Evolutionary conservation across 2,329 filamentous ascomycete genomes (phyloP).

Genomic region (Myriosclerotinia curreyana): DNA sequence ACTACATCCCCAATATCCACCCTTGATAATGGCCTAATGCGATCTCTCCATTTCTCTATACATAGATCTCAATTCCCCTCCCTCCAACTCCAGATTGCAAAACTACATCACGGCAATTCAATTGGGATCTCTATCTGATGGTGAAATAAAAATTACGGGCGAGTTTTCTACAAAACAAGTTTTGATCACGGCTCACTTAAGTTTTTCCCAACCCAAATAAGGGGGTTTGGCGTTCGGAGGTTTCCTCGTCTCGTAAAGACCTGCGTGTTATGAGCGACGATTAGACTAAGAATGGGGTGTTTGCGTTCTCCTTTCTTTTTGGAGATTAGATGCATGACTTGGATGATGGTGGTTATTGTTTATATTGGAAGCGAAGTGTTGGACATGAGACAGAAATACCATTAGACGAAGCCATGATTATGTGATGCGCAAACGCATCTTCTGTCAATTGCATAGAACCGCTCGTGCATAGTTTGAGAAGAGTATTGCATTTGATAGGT

Average conservation of each 20-base stretch:
- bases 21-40: neutral
- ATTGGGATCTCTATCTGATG: neutral
- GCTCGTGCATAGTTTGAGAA: neutral
- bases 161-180: neutral
- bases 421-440: neutral
- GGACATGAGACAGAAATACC: neutral
- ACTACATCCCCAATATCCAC: neutral
- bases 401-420: neutral
- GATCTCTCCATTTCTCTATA: neutral
- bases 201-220: neutral
- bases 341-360: neutral
- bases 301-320: neutral
- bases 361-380: too few species aligned
- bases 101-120: neutral
- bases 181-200: neutral
- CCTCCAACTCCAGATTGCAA: neutral
- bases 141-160: neutral
- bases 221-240: too few species aligned
- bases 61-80: neutral
- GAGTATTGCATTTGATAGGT: constrained; percentile 1
- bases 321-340: too few species aligned
- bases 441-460: neutral
- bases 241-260: too few species aligned
- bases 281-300: neutral
- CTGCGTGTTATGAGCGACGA: too few species aligned